These are phyloP conservation scores for Metschnikowia koreensis DNA, from an alignment of 805 yeast genomes.

Conservation along the genomic window DNA sequence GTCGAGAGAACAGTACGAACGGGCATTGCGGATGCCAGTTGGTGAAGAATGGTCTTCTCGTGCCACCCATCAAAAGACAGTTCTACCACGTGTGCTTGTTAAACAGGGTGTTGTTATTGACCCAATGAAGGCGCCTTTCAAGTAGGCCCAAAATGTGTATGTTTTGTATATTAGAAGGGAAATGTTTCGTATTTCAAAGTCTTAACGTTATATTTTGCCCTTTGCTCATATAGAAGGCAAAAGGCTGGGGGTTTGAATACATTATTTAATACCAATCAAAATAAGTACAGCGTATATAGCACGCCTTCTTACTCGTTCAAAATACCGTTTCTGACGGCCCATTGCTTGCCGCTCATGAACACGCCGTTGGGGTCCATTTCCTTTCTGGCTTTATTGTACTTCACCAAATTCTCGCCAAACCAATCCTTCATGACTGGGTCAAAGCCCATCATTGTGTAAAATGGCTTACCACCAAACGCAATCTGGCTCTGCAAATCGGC, in stretches of 20 bases:
- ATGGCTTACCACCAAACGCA: conserved; percentile 44
- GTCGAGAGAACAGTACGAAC: conserved; percentile 89
- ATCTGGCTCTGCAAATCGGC: conserved; percentile 41
- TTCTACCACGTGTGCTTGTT: conserved; percentile 83
- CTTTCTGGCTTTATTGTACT: conserved; percentile 62
- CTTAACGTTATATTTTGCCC: no score
- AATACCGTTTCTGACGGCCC: conserved; percentile 83
- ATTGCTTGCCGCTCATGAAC: conserved; percentile 70
- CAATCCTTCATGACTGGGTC: conserved; percentile 65
- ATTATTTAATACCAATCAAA: no score
- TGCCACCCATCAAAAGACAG: conserved; percentile 79
- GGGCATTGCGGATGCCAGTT: conserved; percentile 90
- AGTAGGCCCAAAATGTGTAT: conserved; percentile 27
- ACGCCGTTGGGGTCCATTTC: conserved; percentile 79
- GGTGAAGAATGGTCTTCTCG: conserved; percentile 96
- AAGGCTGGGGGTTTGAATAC: no score
- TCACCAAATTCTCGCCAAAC: conserved; percentile 70
- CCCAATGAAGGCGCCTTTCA: conserved; percentile 86
- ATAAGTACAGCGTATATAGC: no score
- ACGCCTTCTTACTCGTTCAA: conserved; percentile 22
- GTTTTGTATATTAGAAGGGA: conserved; percentile 9
- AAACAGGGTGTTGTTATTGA: conserved; percentile 89
- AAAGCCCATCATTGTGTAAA: conserved; percentile 78
- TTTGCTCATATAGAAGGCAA: no score
- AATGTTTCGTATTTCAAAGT: no score